Evolutionary conservation across 2,329 filamentous ascomycete species (phyloP).

Genomic region (Apiospora saccharicola): DNA sequence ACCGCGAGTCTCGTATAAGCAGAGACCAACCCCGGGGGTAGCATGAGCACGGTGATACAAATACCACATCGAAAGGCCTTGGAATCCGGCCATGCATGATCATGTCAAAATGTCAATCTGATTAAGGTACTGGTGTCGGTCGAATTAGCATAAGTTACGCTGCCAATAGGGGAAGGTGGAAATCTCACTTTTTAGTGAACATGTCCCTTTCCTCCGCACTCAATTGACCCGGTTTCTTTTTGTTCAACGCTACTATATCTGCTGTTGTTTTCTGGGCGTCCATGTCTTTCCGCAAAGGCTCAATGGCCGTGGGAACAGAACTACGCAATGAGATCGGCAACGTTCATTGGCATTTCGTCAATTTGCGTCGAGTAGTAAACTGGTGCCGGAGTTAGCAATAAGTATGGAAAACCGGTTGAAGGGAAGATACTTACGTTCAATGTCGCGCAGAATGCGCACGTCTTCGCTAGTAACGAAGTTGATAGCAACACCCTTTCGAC

Average conservation of each 20-base stretch:
- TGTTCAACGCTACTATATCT: slow-evolving; percentile 9
- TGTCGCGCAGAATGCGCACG: slow-evolving; percentile 95
- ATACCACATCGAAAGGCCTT: background rate
- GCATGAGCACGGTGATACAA: background rate
- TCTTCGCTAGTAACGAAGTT: slow-evolving; percentile 99
- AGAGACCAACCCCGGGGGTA: background rate
- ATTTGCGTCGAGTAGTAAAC: slow-evolving; percentile 97
- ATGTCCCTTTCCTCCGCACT: slow-evolving; percentile 24
- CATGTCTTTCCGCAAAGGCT: background rate
- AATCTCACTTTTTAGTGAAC: slow-evolving; percentile 21
- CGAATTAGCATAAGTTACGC: background rate
- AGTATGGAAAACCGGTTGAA: background rate
- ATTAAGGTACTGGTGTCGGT: slow-evolving; percentile 18
- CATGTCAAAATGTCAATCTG: slow-evolving; percentile 28
- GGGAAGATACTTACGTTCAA: slow-evolving; percentile 74
- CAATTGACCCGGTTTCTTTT: slow-evolving; percentile 15
- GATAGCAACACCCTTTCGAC: slow-evolving; percentile 99
- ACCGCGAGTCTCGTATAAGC: background rate
- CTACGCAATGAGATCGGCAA: slow-evolving; percentile 67
- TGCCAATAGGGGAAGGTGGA: slow-evolving; percentile 7
- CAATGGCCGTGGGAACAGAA: background rate
- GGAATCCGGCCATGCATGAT: background rate
- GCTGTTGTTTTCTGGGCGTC: background rate
- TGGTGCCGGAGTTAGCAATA: slow-evolving; percentile 42
- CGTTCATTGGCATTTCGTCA: slow-evolving; percentile 99